Evolutionary conservation across 768 basidiomycete genomes (phyloP), one percentile per base, ranked within the genome.

Genomic region (Crucibulum laeve): DNA sequence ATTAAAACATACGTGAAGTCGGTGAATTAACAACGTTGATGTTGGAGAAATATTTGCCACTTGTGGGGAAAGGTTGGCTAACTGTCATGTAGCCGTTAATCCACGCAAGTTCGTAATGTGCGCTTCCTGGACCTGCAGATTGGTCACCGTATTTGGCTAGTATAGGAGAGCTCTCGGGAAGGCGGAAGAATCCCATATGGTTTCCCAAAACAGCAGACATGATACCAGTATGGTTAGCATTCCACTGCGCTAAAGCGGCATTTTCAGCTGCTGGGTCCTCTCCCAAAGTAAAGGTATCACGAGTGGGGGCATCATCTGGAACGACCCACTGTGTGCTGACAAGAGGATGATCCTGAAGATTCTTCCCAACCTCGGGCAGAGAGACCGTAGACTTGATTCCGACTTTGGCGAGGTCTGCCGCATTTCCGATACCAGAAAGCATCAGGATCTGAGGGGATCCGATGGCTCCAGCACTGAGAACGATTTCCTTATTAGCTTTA

Each of bases 301-400:
- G 8, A 8, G 28, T 30, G n/a, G 8, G 8, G n/a, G 8, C n/a
- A n/a, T n/a, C n/a, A n/a, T n/a, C n/a, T n/a, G n/a, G n/a, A 8
- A 30, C 28, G n/a, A 8, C n/a, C 28, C 28, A 30, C 28, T 8
- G 28, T n/a, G n/a, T 8, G 8, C 8, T 30, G 8, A 30, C 8
- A n/a, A 8, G n/a, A 30, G 28, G 28, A 30, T 30, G 28, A n/a
- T 30, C 28, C n/a, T 30, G 28, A 8, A 30, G n/a, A 30, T 30
- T 8, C n/a, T 30, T 30, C n/a, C 28, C 28, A 30, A 30, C 28
- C 8, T 30, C 28, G n/a, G 28, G 28, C n/a, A 30, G n/a, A 30
- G 8, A 8, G n/a, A 30, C 62, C 41, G 3, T 65, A 41, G 25
- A 67, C 63, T 33, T 58, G 32, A 43, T 35, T 17, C 21, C 21